These are phyloP conservation scores for Conticribra guillardii DNA, from an alignment of 108 stramenopile genomes.

Conservation along the genomic window DNA sequence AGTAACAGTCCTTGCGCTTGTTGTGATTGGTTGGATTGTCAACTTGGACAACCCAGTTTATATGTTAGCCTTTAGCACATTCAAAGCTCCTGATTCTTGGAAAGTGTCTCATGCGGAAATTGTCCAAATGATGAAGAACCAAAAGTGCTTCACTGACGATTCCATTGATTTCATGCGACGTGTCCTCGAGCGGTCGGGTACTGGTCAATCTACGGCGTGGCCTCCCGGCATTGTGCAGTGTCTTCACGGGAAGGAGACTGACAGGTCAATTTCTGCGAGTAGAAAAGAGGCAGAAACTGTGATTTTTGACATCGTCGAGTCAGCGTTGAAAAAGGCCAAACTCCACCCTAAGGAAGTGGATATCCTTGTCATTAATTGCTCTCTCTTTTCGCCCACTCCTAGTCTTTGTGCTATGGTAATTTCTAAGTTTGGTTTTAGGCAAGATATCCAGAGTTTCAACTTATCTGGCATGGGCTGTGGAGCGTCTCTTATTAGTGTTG, in stretches of 20 bases:
- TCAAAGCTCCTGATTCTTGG: constrained; percentile 95
- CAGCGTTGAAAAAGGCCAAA: constrained; percentile 90
- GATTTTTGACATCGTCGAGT: constrained; percentile 91
- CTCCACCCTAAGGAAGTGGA: constrained; percentile 92
- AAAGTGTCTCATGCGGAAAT: constrained; percentile 89
- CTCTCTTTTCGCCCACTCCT: constrained; percentile 96
- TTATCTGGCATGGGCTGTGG: constrained; percentile 98
- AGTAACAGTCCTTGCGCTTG: constrained; percentile 68
- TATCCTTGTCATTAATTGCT: constrained; percentile 97
- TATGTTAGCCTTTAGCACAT: constrained; percentile 91
- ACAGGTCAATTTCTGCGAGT: constrained; percentile 87
- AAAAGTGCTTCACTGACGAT: constrained; percentile 90
- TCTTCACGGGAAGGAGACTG: constrained; percentile 72
- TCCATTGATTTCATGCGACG: constrained; percentile 88
- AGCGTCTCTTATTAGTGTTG: constrained; percentile 93
- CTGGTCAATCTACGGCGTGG: constrained; percentile 96
- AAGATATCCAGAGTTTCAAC: constrained; percentile 91
- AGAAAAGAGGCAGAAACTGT: constrained; percentile 94
- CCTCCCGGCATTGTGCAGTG: constrained; percentile 93
- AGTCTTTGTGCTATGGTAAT: constrained; percentile 97
- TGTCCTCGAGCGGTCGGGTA: constrained; percentile 90
- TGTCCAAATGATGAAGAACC: constrained; percentile 90
- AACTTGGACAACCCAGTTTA: constrained; percentile 88
- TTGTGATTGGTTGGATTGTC: constrained; percentile 70
- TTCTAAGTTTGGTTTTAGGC: constrained; percentile 91